phyloP scores from a whole-genome alignment of 768 basidiomycete species.

The Suillus tomentosus region DNA sequence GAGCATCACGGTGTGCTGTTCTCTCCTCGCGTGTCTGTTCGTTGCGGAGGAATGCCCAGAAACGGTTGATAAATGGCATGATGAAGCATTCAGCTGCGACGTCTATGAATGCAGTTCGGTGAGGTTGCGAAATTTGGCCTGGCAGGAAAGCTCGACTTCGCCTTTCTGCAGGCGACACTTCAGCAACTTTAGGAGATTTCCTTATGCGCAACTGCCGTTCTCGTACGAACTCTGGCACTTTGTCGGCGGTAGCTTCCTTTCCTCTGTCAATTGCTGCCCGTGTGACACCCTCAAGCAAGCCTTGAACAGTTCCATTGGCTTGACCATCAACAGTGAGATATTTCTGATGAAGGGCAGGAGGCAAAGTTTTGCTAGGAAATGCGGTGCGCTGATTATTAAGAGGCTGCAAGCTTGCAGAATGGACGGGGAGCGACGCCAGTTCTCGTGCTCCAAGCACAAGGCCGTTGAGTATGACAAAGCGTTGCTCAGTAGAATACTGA shows the following conservation, averaged over 20 bases:
- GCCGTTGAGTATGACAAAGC: constrained; percentile 83
- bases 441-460: constrained; percentile 87
- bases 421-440: constrained; percentile 54
- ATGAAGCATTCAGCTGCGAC: constrained; percentile 89
- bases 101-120: constrained; percentile 51
- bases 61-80: constrained; percentile 87
- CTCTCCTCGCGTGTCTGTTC: constrained; percentile 76
- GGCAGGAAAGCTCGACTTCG: constrained; percentile 19
- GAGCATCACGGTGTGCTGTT: constrained; percentile 54
- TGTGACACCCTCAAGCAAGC: constrained; percentile 65
- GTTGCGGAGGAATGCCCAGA: constrained; percentile 92
- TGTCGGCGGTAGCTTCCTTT: constrained; percentile 53
- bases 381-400: constrained; percentile 38
- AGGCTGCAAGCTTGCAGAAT: constrained; percentile 31
- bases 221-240: constrained; percentile 63
- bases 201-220: constrained; percentile 75
- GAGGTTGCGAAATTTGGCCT: constrained; percentile 13
- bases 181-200: constrained; percentile 47
- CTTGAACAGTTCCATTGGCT: constrained; percentile 46
- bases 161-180: constrained; percentile 33
- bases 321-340: constrained; percentile 52
- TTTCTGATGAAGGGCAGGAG: constrained; percentile 66
- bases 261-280: constrained; percentile 62
- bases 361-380: constrained; percentile 85
- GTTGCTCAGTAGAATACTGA: constrained; percentile 87